Evolutionary conservation across 2,329 filamentous ascomycete species (phyloP), one percentile per base, ranked within the genome.

Genomic region (Alternaria arborescens): DNA sequence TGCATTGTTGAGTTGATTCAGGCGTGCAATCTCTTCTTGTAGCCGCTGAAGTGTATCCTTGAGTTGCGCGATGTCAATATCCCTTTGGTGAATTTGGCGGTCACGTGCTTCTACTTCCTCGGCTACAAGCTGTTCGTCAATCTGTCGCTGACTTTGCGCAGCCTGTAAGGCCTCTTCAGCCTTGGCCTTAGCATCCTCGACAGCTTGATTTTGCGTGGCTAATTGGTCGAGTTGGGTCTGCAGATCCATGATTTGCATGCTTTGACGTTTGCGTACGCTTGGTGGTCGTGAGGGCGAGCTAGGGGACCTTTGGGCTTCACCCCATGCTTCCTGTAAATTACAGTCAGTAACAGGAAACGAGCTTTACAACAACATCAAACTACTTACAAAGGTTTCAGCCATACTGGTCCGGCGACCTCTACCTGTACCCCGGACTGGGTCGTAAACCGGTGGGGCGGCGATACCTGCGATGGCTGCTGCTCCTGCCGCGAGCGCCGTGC

Each of bases 261-360:
- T 98, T 81, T 97, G 95, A 76, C 94, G 92, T 77, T 94, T 94
- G 72, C 94, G 94, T 87, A 99, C 91, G 84, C 93, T 97, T 76
- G 94, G 93, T 72, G 95, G 94, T 80, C 94, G 89, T 70, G 93
- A 97, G 56, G 95, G 95, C 73, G 95, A 98, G 74, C 91, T 89
- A 75, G 94, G 93, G 77, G 93, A 97, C 77, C 89, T 89, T 77
- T 91, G 92, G 80, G 91, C 92, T 82, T 97, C 93, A 82, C 94
- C 94, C 84, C 89, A 94, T 82, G 93, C 94, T 87, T 97, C 93
- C 94, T 97, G 83, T 55, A 72, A 54, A 71, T 69, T 18, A 64
- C 55, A 60, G 68, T 75, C 60, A 76, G 75, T 67, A 57, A 64
- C 47, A 34, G 16, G 42, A 56, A 59, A 63, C 53, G 58, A 53